These are phyloP conservation scores for Nothophoma quercina DNA, from an alignment of 2,329 filamentous ascomycete genomes.

Conservation along the genomic window DNA sequence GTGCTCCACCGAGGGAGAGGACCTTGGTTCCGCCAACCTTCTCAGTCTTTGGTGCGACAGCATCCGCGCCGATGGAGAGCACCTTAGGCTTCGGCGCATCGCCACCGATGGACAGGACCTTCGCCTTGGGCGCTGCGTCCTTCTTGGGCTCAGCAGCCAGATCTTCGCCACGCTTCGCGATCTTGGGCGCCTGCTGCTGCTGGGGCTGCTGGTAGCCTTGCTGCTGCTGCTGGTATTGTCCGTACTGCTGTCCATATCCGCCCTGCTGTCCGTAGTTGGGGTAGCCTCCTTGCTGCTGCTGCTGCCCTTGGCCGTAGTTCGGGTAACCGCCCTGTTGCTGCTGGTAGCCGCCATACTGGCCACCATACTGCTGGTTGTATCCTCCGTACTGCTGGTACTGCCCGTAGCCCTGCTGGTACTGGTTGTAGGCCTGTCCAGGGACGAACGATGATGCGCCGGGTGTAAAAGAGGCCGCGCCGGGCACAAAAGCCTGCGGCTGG, in stretches of 20 bases:
- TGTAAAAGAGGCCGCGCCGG: slow-evolving; percentile 74
- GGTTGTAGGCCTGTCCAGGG: slow-evolving; percentile 70
- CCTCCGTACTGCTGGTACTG: slow-evolving; percentile 51
- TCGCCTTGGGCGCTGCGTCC: slow-evolving; percentile 62
- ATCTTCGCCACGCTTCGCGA: slow-evolving; percentile 67
- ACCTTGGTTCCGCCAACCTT: slow-evolving; percentile 68
- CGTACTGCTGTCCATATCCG: slow-evolving; percentile 43
- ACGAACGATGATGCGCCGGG: slow-evolving; percentile 75
- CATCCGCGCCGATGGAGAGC: slow-evolving; percentile 65
- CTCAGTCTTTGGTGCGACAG: slow-evolving; percentile 62
- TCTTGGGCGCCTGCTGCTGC: slow-evolving; percentile 63
- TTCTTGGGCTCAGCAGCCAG: slow-evolving; percentile 53
- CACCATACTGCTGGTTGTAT: slow-evolving; percentile 64
- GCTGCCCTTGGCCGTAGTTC: slow-evolving; percentile 31
- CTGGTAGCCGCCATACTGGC: slow-evolving; percentile 56
- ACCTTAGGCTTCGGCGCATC: slow-evolving; percentile 67
- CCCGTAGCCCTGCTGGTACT: slow-evolving; percentile 51
- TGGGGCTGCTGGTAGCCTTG: slow-evolving; percentile 52
- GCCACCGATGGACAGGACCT: slow-evolving; percentile 70
- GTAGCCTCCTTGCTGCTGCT: slow-evolving; percentile 27
- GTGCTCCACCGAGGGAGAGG: slow-evolving; percentile 71
- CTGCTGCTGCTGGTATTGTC: slow-evolving; percentile 58
- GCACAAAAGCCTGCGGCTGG: slow-evolving; percentile 62
- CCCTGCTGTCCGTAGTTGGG: slow-evolving; percentile 33
- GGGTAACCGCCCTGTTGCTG: slow-evolving; percentile 27